A percentile compares a stretch with the other conserved stretches of the same genome.
These are phyloP conservation scores for Patellifolia procumbens DNA, from an alignment of 179 eudicot genomes.

Conservation along the genomic window DNA sequence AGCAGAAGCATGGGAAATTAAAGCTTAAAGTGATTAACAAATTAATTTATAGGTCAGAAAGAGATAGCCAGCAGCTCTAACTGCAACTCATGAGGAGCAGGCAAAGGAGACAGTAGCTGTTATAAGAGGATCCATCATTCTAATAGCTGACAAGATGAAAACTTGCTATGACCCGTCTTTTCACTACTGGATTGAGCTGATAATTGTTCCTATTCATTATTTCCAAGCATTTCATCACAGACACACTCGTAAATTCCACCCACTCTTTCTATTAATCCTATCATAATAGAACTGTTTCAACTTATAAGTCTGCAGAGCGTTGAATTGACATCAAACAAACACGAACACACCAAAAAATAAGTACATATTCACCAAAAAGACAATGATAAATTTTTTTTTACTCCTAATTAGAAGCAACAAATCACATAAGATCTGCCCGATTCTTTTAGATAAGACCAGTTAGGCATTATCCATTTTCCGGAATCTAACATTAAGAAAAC, in stretches of 20 bases:
- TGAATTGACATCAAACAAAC: no score
- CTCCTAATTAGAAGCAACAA: not conserved
- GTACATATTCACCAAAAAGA: not conserved
- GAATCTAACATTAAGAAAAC: not conserved
- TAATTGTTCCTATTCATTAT: slow-evolving; percentile 1
- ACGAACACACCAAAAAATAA: not conserved
- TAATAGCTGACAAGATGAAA: not conserved
- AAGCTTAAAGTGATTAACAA: no score
- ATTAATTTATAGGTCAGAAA: not conserved
- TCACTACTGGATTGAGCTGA: not conserved
- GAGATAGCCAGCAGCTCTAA: not conserved
- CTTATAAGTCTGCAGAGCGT: not conserved
- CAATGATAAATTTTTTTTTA: not conserved
- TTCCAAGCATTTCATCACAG: not conserved
- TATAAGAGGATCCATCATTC: not conserved
- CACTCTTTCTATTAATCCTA: not conserved
- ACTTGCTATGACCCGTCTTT: no score
- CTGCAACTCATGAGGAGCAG: not conserved
- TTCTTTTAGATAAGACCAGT: not conserved
- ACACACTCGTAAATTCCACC: not conserved
- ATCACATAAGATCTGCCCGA: not conserved
- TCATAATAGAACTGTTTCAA: not conserved
- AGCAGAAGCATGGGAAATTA: not conserved
- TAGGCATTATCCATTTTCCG: not conserved
- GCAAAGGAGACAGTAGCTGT: not conserved